phyloP scores from a whole-genome alignment of 257 asterid genomes.

The Solanum sejunctum region DNA sequence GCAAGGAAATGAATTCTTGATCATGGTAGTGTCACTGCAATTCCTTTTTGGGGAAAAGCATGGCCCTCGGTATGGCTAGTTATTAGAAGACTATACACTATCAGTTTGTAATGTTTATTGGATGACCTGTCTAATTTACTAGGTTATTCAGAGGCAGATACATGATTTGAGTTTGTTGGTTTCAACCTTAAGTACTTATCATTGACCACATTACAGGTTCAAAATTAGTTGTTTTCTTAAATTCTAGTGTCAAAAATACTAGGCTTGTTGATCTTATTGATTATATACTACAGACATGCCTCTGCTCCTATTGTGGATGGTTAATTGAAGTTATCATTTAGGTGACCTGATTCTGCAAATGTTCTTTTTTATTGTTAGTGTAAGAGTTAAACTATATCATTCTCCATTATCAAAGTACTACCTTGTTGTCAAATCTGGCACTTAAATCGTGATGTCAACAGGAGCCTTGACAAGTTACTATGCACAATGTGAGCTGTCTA shows the following conservation, averaged over 20 bases:
- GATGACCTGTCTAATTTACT: too few species aligned
- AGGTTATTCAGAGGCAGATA: too few species aligned
- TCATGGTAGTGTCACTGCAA: conserved; percentile 51
- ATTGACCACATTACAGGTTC: not conserved
- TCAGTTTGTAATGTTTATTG: too few species aligned
- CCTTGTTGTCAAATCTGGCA: too few species aligned
- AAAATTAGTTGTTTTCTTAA: not conserved
- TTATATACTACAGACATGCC: not conserved
- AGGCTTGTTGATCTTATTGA: not conserved
- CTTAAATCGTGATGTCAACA: too few species aligned
- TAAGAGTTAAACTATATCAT: not conserved
- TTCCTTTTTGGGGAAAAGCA: conserved; percentile 75
- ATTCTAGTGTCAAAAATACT: not conserved
- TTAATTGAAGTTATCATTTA: not conserved
- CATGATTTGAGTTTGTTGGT: not conserved
- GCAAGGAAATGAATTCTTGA: conserved; percentile 78
- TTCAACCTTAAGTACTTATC: too few species aligned
- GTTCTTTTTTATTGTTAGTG: too few species aligned
- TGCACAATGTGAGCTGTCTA: too few species aligned
- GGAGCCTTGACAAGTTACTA: too few species aligned
- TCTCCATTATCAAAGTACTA: not conserved
- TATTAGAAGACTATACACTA: not conserved
- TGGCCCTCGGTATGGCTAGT: conserved; percentile 45
- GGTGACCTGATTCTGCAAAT: not conserved
- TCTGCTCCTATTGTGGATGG: not conserved